A percentile compares a stretch with the other conserved stretches of the same genome.
These are phyloP conservation scores for Agaricus subrufescens DNA, from an alignment of 768 basidiomycete genomes.

Conservation along the genomic window DNA sequence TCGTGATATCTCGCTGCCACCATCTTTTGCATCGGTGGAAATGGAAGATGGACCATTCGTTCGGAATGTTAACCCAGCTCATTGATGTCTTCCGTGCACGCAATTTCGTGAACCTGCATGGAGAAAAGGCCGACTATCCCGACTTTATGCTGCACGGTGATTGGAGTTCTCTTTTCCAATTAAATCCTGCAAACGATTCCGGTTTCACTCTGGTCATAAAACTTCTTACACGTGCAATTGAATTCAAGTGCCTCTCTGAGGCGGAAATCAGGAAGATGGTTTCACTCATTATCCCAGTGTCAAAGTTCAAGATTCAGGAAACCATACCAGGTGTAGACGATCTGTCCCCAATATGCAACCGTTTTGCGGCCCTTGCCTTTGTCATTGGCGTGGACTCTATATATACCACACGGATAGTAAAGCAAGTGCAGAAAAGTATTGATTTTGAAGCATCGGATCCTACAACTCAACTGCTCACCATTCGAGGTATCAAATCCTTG, in stretches of 20 bases:
- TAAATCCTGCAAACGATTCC: not conserved
- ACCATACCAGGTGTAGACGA: constrained; percentile 5
- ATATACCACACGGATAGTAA: constrained; percentile 1
- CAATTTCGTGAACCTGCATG: constrained; percentile 7
- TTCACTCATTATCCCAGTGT: constrained; percentile 8
- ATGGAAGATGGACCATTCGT: constrained; percentile 7
- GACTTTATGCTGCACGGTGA: constrained; percentile 9
- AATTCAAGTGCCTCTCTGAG: not conserved
- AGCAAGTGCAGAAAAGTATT: constrained; percentile 4
- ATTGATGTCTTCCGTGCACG: constrained; percentile 8
- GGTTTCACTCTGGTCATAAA: constrained; percentile 7
- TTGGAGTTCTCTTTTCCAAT: constrained; percentile 1
- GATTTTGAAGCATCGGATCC: constrained; percentile 4
- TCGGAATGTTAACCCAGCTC: constrained; percentile 5
- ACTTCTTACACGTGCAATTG: constrained; percentile 5
- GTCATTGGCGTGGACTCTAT: constrained; percentile 3
- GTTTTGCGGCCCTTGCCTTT: constrained; percentile 5
- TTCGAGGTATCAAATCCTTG: constrained; percentile 4
- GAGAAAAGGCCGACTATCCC: constrained; percentile 8
- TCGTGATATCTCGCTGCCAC: constrained; percentile 8
- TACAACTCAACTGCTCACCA: constrained; percentile 2
- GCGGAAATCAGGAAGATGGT: constrained; percentile 11
- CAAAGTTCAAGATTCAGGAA: constrained; percentile 4
- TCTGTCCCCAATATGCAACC: constrained; percentile 10
- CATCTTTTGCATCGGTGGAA: constrained; percentile 7